Base-by-base conservation (phyloP, 805 yeast genomes). In the Sugiyamaella americana region DNA sequence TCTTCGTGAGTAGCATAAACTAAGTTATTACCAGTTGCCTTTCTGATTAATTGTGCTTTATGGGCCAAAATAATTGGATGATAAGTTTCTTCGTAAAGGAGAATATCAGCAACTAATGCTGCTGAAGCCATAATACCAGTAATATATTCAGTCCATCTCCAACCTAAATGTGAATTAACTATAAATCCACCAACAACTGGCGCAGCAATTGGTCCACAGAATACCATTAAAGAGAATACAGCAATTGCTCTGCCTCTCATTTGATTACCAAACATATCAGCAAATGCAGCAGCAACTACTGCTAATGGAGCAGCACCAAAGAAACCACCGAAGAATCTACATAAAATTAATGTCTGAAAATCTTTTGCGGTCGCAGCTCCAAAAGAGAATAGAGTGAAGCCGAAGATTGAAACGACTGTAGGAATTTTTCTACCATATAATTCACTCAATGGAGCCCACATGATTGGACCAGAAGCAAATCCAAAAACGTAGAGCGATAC, bases 391-490 rank as follows among this genome's bases (percentile, higher is more conserved):
- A 75, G 57, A 17, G 75, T 67, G 59, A 76, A 76, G 1, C 82
- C 76, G 37, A 85, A 67, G 2, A 74, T 63, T 3, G 88, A 77
- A 2, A 78, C 51, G 2, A 83, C 52, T 46, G 84, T 58, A n/a
- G 86, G 80, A 17, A 74, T 64, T 61, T 76, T 76, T 63, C 95
- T 76, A 46, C 95, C 93, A 54, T 73, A 81, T 30, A 82, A 58
- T 62, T 84, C 95, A n/a, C 91, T 82, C 35, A 85, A 62, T 4
- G 95, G 96, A 23, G 94, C 96, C 87, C 94, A 89, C 34, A 87
- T 58, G 43, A 89, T 71, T 3, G 98, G 98, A 17, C 97, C 96
- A 0, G 87, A 75, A 1, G 96, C 97, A 65, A 89, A 91, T 10
- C 97, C 98, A 37, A 87, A 64, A n/a, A 89, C 96, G 58, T 78